Evolutionary conservation across 225 moss, liverwort and hornwort species (phyloP), one percentile per base, ranked within the genome.

Genomic region (Anthoceros angustus): DNA sequence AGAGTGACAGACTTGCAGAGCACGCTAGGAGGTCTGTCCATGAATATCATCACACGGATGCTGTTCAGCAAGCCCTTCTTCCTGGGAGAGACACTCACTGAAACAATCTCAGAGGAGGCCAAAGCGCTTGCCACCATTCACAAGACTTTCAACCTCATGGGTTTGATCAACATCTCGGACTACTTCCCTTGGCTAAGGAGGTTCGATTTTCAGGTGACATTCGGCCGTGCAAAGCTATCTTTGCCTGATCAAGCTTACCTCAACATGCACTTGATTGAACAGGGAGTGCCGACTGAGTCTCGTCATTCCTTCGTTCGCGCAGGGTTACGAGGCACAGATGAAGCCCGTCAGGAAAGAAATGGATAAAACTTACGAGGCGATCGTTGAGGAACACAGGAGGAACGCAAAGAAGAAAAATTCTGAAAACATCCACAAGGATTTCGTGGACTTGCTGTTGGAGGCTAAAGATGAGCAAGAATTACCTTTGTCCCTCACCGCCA

Each of bases 81-180:
- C 25, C 64, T 50, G 25, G 24, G 64, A 4, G 55, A 71, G 11
- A 40, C 26, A 24, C n/a, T 32, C n/a, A 65, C 62, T 25, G 24
- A 18, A 18, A 46, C 15, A 20, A 14, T 14, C 49, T 50, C 49
- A 3, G 74, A 68, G n/a, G 63, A 32, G 25, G 10, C 0, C 10
- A 74, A 76, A 24, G 74, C 76, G 42, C 65, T n/a, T 25, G 61
- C 69, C 26, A 38, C 55, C 0, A 16, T 71, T 0, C 41, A 32
- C 43, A 74, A 70, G 40, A 16, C 50, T 7, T 67, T 70, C 66
- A 64, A 41, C 23, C 66, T 84, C 8, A 11, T 70, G 7, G 84
- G 80, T 2, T 70, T 43, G 25, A 71, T 84, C 66, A 84, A 84
- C 64, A 25, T 84, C 7, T 65, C 78, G 43, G 84, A 84, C 67